Base-by-base conservation (phyloP, 1,284 basidiomycete species). In the Golubevia pallescens region DNA sequence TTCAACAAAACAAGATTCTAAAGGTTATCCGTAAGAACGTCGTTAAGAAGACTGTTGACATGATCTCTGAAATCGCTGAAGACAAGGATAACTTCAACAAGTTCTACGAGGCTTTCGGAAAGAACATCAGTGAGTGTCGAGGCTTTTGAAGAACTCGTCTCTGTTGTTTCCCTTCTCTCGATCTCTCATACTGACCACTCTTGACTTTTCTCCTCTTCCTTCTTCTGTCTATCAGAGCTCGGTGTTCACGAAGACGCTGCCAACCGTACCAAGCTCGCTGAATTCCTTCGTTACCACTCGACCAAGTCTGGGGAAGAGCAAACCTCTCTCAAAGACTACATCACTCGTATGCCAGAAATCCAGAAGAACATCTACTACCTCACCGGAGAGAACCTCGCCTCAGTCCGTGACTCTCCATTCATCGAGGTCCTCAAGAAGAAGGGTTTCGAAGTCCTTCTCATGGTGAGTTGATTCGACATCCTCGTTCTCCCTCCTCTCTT, bases 1-100 rank as follows among this genome's bases (percentile, higher is more conserved):
- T 99, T 68, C 96, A 99, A 88, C 97, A 99, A 88, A 99, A 98
- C 92, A 99, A 99, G 92, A 99, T 99, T 79, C 92, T 99, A 85
- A 99, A 99, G 91, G 95, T 96, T 87, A 96, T 97, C 87, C 93
- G 94, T 74, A 88, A 88, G 86, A 87, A 87, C 83, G 75, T 99
- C 70, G 96, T 99, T 88, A 99, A 96, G 92, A 98, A 98, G 90
- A 93, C 93, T 86, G 87, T 99, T 86, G 97, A 99, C 86, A 89
- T 98, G 86, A 91, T 99, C 89, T 89, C 88, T 79, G 97, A 99
- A 90, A 96, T 99, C 71, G 92, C 95, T 62, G 97, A 99, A 90
- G 96, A 99, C 91, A 99, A 98, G 91, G 97, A 99, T 88, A 97
- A 95, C 91, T 99, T 96, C 87, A 88, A 87, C 88, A 97, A 97